Percentiles rank a stretch among this genome's conserved stretches.
Evolutionary conservation across 192 early-diverging fungal species (phyloP).

Genomic region (Coemansia sp.): DNA sequence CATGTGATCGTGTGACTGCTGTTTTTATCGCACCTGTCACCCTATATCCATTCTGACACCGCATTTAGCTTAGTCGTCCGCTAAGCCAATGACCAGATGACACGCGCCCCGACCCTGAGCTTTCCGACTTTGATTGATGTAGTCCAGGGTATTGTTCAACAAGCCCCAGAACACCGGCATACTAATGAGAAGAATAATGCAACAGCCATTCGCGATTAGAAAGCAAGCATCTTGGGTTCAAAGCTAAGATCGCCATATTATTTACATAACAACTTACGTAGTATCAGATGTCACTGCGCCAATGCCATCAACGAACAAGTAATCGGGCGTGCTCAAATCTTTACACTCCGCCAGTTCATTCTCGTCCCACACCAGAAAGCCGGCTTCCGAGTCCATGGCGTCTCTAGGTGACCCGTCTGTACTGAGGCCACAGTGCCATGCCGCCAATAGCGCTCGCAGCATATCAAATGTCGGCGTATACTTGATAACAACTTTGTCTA

Average conservation of each 20-base stretch:
- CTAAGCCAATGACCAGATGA: constrained; percentile 26
- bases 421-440: constrained; percentile 31
- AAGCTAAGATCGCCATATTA: not conserved
- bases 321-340: constrained; percentile 28
- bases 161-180: constrained; percentile 41
- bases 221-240: not conserved
- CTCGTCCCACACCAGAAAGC: constrained; percentile 39
- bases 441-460: constrained; percentile 43
- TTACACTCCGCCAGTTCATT: not conserved
- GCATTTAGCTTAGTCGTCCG: not conserved
- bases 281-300: constrained; percentile 11
- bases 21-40: not conserved
- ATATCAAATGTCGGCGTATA: constrained; percentile 28
- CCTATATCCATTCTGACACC: not conserved
- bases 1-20: not conserved
- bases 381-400: constrained; percentile 18
- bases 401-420: not conserved
- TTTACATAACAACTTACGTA: not conserved
- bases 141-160: constrained; percentile 43
- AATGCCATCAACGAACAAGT: constrained; percentile 44
- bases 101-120: constrained; percentile 13
- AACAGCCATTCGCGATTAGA: not conserved
- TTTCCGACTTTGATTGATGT: constrained; percentile 24
- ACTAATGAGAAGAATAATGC: constrained; percentile 8
- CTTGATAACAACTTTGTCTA: constrained; percentile 31